These are phyloP conservation scores for Ustilago tritici DNA, from an alignment of 1,284 basidiomycete species.

Conservation along the genomic window DNA sequence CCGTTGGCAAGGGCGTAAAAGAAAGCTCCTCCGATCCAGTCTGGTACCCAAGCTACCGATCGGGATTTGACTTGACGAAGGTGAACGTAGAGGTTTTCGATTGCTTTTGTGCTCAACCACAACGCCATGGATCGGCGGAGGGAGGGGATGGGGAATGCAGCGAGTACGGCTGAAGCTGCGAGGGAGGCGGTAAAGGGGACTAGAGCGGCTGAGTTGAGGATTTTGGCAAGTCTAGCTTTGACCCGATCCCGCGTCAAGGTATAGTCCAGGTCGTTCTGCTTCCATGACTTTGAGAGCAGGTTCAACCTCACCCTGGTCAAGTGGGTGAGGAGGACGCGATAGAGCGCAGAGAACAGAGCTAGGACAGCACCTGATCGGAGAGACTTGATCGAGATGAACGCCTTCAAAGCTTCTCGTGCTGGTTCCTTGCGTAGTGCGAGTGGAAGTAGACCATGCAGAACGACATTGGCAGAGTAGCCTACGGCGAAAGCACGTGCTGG, in stretches of 20 bases:
- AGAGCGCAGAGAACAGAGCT: conserved; percentile 53
- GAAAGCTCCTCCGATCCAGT: conserved; percentile 53
- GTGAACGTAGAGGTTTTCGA: conserved; percentile 41
- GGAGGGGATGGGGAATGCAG: conserved; percentile 33
- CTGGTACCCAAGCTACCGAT: conserved; percentile 52
- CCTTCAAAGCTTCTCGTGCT: conserved; percentile 29
- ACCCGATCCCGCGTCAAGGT: conserved; percentile 37
- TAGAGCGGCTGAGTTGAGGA: conserved; percentile 39
- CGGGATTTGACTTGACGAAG: conserved; percentile 29
- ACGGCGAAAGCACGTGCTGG: conserved; percentile 39
- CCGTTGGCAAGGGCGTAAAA: conserved; percentile 63
- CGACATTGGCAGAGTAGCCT: conserved; percentile 47
- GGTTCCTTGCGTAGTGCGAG: conserved; percentile 47
- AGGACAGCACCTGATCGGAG: conserved; percentile 39
- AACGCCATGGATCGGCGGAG: conserved; percentile 44
- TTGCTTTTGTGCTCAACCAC: conserved; percentile 48
- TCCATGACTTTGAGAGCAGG: conserved; percentile 23
- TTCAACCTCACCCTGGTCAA: conserved; percentile 36
- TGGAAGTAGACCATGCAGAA: conserved; percentile 49
- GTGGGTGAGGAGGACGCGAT: conserved; percentile 40
- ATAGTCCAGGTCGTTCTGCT: conserved; percentile 18
- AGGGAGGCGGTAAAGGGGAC: conserved; percentile 44
- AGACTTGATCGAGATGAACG: conserved; percentile 41
- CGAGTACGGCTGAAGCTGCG: conserved; percentile 29
- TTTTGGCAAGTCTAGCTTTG: conserved; percentile 30